Evolutionary conservation across 2,329 filamentous ascomycete genomes (phyloP), one percentile per base, ranked within the genome.

Genomic region (Pseudocercospora pini-densiflorae): DNA sequence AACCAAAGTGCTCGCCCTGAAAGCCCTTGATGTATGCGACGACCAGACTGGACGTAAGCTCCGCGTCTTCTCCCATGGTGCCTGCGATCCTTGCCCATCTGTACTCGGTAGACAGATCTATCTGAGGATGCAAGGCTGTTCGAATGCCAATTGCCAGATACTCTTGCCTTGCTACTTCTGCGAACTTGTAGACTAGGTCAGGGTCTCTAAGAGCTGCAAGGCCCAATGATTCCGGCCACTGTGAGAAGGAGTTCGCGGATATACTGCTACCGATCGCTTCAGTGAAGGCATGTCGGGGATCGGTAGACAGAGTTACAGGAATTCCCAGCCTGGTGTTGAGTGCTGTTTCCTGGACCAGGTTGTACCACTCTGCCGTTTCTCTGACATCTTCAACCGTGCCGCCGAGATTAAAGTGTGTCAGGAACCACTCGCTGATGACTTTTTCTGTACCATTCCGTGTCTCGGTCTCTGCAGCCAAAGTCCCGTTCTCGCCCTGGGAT

Each of bases 201-300:
- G 81, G 74, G 16, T 81, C 79, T 2, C 84, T 77, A 0, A 86
- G 69, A 0, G 85, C 85, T 6, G 83, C 84, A 8, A 87, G 73
- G 0, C 85, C 85, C 7, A 85, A 71, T 0, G 80, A 80, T 64
- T 85, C 83, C 0, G 85, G 85, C 84, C 85, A 86, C 62, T 84
- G 80, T 0, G 82, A 84, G 67, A 87, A 82, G 0, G 74, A 76
- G 0, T 79, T 81, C 0, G 83, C 81, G 0, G 74, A 72, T 67
- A 82, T 81, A 0, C 79, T 81, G 2, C 80, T 83, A 2, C 80
- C 83, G 1, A 81, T 67, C 36, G 81, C 80, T 29, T 81, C 77
- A 0, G 79, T 80, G 70, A 82, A 84, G 3, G 79, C 75, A 65
- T 85, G 82, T 1, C 81, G 79, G 0, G 83, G 84, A 36, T 85